Conservation (phyloP, 2,329 filamentous ascomycete species). For the Zopfia rhizophila region DNA sequence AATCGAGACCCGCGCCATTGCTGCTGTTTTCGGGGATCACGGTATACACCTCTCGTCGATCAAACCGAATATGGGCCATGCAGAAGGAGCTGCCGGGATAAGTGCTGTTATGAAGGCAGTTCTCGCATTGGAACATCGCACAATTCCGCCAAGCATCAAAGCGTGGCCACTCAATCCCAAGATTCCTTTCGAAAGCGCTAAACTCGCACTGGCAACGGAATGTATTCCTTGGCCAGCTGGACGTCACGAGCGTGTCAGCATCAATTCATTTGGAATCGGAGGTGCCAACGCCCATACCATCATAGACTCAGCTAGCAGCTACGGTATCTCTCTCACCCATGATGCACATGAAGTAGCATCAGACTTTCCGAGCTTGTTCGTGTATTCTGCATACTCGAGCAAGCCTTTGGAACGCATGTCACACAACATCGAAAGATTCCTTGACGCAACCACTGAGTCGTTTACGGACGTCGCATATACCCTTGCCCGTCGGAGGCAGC, state of each 20-base stretch:
- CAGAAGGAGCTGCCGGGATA: constrained; percentile 47
- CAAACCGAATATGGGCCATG: constrained; percentile 54
- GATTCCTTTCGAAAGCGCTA: constrained; percentile 21
- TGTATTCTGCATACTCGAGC: too few species aligned
- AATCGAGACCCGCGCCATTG: constrained; percentile 5
- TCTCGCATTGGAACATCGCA: constrained; percentile 50
- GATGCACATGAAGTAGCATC: too few species aligned
- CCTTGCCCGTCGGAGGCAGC: constrained; percentile 17
- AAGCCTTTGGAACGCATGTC: too few species aligned
- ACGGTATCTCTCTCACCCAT: too few species aligned
- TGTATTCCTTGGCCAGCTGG: constrained; percentile 17
- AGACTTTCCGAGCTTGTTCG: too few species aligned
- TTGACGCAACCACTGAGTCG: not conserved
- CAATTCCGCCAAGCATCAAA: constrained; percentile 40
- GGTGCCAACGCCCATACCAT: constrained; percentile 28
- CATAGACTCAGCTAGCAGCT: not conserved
- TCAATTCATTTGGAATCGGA: too few species aligned
- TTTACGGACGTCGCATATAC: constrained; percentile 32
- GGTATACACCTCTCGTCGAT: constrained; percentile 29
- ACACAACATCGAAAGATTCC: not conserved
- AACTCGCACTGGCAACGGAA: constrained; percentile 21
- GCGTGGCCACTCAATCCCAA: constrained; percentile 25
- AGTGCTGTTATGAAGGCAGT: constrained; percentile 48
- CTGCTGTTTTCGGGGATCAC: constrained; percentile 15
- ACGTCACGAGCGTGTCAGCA: constrained; percentile 18